These are phyloP conservation scores for Ascochyta fabae DNA, from an alignment of 2,329 filamentous ascomycete genomes.

Conservation along the genomic window DNA sequence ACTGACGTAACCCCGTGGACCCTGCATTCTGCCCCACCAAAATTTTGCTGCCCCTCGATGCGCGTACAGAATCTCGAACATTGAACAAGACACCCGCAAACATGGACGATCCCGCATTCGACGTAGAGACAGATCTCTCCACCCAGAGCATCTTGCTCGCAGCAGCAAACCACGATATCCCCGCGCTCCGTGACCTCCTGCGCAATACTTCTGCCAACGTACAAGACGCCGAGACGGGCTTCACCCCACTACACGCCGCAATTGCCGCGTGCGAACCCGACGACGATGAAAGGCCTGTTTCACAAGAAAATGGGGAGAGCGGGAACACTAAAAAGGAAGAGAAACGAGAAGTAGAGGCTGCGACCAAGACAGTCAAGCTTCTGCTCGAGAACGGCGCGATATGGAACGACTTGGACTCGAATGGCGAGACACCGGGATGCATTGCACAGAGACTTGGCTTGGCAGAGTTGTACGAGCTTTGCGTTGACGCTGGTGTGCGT, in stretches of 20 bases:
- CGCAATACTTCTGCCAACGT: conserved; percentile 70
- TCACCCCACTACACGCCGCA: conserved; percentile 87
- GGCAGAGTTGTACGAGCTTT: conserved; percentile 75
- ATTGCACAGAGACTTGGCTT: conserved; percentile 74
- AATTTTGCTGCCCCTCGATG: conserved; percentile 12
- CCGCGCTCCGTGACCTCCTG: conserved; percentile 72
- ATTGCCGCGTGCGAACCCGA: conserved; percentile 68
- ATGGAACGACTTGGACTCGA: conserved; percentile 92
- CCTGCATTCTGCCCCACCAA: conserved; percentile 10
- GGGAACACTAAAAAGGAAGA: conserved; percentile 38
- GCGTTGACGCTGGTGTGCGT: conserved; percentile 87
- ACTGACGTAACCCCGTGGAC: conserved; percentile 3
- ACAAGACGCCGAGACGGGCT: conserved; percentile 84
- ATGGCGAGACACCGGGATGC: conserved; percentile 90
- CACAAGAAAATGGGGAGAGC: conserved; percentile 31
- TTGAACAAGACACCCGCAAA: not conserved
- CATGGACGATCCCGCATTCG: conserved; percentile 45
- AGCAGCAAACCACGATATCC: conserved; percentile 70
- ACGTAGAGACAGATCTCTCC: conserved; percentile 52
- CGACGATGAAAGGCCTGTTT: conserved; percentile 46
- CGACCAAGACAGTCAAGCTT: conserved; percentile 71
- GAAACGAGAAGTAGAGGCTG: conserved; percentile 57
- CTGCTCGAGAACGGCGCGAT: conserved; percentile 89
- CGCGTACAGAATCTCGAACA: not conserved
- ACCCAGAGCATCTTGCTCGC: conserved; percentile 69